Percentiles rank a stretch among this genome's conserved stretches.
phyloP scores from a whole-genome alignment of 768 basidiomycete species.

The Mycena vulgaris region DNA sequence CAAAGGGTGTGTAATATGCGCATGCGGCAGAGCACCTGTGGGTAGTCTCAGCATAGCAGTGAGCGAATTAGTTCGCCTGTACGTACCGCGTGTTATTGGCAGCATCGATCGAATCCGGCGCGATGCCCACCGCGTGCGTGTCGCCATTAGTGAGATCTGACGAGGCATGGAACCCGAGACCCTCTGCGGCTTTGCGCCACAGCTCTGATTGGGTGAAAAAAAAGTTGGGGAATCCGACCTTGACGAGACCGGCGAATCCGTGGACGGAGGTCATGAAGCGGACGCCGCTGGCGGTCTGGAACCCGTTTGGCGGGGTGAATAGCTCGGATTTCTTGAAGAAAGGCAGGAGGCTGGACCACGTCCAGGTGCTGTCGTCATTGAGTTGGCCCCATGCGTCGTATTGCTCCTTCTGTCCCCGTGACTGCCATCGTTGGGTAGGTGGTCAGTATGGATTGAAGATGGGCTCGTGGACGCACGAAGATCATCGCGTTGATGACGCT shows the following conservation, averaged over 20 bases:
- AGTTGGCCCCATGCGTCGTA: slow-evolving; percentile 53
- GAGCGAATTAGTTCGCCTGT: not conserved
- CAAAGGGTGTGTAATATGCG: slow-evolving; percentile 50
- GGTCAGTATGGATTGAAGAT: not conserved
- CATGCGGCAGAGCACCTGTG: slow-evolving; percentile 48
- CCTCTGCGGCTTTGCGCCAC: slow-evolving; percentile 44
- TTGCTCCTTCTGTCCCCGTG: slow-evolving; percentile 51
- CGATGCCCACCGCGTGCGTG: slow-evolving; percentile 48
- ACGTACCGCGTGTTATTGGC: slow-evolving; percentile 49
- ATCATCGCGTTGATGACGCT: slow-evolving; percentile 69
- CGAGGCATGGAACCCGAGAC: slow-evolving; percentile 42
- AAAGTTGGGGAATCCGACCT: slow-evolving; percentile 52
- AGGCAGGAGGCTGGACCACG: slow-evolving; percentile 60
- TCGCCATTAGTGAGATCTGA: slow-evolving; percentile 48
- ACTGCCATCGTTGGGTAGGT: slow-evolving; percentile 29
- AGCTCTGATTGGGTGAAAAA: slow-evolving; percentile 48
- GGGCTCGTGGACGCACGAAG: slow-evolving; percentile 47
- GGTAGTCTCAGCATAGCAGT: no score
- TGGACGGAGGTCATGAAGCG: slow-evolving; percentile 43
- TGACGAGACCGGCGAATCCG: slow-evolving; percentile 48
- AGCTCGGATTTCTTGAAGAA: slow-evolving; percentile 70
- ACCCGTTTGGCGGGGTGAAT: slow-evolving; percentile 63
- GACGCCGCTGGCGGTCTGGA: slow-evolving; percentile 46
- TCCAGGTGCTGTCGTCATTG: slow-evolving; percentile 48
- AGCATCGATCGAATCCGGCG: slow-evolving; percentile 50